Evolutionary conservation across 257 asterid genomes (phyloP), one percentile per base, ranked within the genome.

Genomic region (Solanum rostratum): DNA sequence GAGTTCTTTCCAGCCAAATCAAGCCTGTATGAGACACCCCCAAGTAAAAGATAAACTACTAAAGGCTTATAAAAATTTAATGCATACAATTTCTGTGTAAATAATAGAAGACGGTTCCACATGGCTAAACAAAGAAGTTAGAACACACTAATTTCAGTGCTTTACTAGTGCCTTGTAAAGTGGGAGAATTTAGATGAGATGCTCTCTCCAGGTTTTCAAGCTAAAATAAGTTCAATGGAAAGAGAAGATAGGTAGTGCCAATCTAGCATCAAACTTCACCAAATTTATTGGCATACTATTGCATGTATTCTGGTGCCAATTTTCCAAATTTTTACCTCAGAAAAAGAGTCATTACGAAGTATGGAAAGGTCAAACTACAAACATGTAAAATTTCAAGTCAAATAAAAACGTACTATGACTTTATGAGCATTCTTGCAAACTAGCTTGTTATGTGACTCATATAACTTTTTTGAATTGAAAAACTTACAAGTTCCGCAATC

Each of bases 1-100:
- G 73, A 84, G 81, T 89, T 91, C 54, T 90, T 87, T 30, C 93
- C 93, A 30, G 91, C 90, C 83, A 96, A 88, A 50, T 87, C 90
- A 85, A 95, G 88, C 91, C 98, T 96, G 95, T 85, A 81, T 81
- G 46, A 15, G 50, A 50, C 45, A 24, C 27, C 63, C 57, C 63
- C 63, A 78, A 50, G 29, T 50, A 50, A 71, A 78, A 24, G 63
- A 78, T 50, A 50, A 78, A 50, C 11, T 78, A 78, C 9, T 33
- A 24, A 66, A 33, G 24, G 74, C 24, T 30, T 18, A 33, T 66
- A 16, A 33, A 66, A 16, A 15, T 7, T 66, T 30, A 33, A 33
- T 30, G 46, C 22, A 68, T 37, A 68, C 27, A 68, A 68, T 37
- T 37, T 66, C 14, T 37, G 50, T 18, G 16, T 37, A 68, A 68